Conservation (phyloP, 2,329 filamentous ascomycete species). For the Cladosporium sp. region DNA sequence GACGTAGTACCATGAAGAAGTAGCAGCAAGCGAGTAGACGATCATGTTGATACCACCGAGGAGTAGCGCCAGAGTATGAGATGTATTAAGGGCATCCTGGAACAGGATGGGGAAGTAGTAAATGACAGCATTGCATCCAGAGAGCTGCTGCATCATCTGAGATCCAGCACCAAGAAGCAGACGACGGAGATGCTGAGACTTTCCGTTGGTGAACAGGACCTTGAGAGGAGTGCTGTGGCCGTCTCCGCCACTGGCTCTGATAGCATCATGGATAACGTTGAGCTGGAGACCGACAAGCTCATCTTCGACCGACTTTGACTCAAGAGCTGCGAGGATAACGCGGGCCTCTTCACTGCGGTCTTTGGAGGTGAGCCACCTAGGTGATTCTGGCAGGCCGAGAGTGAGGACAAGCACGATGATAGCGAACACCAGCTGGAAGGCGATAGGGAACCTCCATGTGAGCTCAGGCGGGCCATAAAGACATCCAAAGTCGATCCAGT, state of each 20-base stretch:
- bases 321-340: constrained; percentile 10
- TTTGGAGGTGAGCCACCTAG: constrained; percentile 20
- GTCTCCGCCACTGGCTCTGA: constrained; percentile 6
- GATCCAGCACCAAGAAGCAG: constrained; percentile 18
- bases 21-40: constrained; percentile 39
- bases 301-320: constrained; percentile 11
- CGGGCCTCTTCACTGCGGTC: constrained; percentile 16
- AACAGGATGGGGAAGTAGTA: constrained; percentile 42
- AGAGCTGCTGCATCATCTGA: constrained; percentile 23
- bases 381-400: constrained; percentile 21
- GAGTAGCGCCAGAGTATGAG: constrained; percentile 69
- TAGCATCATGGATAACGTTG: constrained; percentile 16
- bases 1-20: constrained; percentile 62
- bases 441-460: constrained; percentile 20
- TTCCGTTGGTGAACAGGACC: constrained; percentile 13
- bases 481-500: constrained; percentile 51
- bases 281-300: constrained; percentile 13
- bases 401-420: constrained; percentile 19
- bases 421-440: constrained; percentile 18
- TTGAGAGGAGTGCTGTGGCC: constrained; percentile 15
- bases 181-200: constrained; percentile 15
- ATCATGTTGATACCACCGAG: constrained; percentile 38
- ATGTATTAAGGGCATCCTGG: constrained; percentile 47
- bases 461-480: constrained; percentile 22
- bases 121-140: constrained; percentile 27